Conservation (phyloP, 163 green algal species). For the Scenedesmus sp. region DNA sequence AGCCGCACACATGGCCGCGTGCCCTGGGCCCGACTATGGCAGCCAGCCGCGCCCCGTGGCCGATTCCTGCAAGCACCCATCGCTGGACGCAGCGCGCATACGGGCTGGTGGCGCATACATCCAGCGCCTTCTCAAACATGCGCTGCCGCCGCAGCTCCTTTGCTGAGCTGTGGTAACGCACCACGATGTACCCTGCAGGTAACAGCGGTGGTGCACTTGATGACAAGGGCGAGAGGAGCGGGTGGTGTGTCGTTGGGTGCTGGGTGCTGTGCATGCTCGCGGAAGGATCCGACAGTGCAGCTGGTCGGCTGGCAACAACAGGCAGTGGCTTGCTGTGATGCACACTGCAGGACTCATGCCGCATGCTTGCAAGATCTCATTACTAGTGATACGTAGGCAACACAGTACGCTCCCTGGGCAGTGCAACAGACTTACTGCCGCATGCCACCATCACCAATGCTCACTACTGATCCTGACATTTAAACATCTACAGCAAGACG, state of each 20-base stretch:
- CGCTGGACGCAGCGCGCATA: conserved; percentile 69
- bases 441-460: neutral
- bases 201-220: neutral
- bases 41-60: conserved; percentile 73
- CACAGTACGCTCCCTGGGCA: neutral
- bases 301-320: no score
- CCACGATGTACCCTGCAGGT: conserved; percentile 71
- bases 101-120: conserved; percentile 73
- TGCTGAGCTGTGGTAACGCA: conserved; percentile 71
- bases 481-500: no score
- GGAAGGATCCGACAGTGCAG: no score
- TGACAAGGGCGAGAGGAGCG: neutral
- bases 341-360: neutral
- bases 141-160: conserved; percentile 76
- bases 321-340: neutral
- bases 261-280: no score
- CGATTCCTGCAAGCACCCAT: conserved; percentile 72
- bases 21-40: conserved; percentile 65
- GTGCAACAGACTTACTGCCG: neutral
- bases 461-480: neutral
- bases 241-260: no score
- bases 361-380: neutral
- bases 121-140: conserved; percentile 74
- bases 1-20: conserved; percentile 64
- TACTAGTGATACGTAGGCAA: no score